Conservation (phyloP, 768 basidiomycete species). For the Postia placenta region DNA sequence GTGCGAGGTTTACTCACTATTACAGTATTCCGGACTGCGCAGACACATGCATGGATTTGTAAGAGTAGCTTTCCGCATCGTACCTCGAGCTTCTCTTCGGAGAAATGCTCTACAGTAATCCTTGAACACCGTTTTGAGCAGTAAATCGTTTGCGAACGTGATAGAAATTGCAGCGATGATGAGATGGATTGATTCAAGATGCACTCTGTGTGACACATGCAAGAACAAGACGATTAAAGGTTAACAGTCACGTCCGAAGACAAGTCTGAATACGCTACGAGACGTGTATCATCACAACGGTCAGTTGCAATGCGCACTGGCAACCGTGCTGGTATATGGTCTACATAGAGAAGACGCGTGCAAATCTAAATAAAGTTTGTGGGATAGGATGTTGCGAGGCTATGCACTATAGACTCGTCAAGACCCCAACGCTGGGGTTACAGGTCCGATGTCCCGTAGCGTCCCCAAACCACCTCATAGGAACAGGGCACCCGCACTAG, state of each 20-base stretch:
- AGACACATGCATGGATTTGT: no score
- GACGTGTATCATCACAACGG: neutral
- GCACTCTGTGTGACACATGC: neutral
- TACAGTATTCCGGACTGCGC: no score
- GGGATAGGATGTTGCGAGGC: neutral
- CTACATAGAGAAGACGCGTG: neutral
- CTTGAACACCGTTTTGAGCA: no score
- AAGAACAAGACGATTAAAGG: neutral
- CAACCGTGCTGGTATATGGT: neutral
- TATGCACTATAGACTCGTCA: neutral
- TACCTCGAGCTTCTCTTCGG: no score
- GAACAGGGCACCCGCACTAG: conserved; percentile 8
- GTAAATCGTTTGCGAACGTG: no score
- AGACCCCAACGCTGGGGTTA: no score
- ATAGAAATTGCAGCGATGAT: no score
- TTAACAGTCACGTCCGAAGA: neutral
- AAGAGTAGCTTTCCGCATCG: no score
- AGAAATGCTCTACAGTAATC: no score
- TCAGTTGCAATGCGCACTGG: neutral
- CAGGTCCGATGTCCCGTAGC: no score
- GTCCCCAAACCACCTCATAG: conserved; percentile 5
- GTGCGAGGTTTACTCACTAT: no score
- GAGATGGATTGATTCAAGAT: neutral
- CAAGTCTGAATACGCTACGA: neutral
- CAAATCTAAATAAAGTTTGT: neutral